Conservation (phyloP, 257 asterid species). For the Dorcoceras hygrometricum region DNA sequence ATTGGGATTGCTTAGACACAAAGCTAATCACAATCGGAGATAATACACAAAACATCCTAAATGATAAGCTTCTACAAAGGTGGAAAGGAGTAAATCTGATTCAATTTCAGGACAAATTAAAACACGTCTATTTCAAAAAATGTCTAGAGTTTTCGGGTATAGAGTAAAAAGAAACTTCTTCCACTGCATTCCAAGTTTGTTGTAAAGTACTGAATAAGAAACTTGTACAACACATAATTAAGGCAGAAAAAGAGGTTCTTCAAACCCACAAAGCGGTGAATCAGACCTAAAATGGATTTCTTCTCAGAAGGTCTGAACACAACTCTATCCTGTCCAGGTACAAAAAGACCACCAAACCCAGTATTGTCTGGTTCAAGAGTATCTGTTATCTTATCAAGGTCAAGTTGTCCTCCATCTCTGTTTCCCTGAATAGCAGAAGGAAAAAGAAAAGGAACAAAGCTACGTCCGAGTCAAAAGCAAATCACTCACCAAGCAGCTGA, state of each 20-base stretch:
- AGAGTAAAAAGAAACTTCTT: slow-evolving; percentile 1
- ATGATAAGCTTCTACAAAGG: not conserved
- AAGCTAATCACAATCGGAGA: not conserved
- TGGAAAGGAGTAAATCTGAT: not conserved
- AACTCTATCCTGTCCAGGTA: slow-evolving; percentile 65
- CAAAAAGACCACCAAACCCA: slow-evolving; percentile 53
- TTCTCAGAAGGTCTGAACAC: slow-evolving; percentile 58
- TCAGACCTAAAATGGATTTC: slow-evolving; percentile 71
- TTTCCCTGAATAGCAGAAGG: slow-evolving; percentile 27
- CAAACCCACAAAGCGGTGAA: slow-evolving; percentile 1
- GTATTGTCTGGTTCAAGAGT: slow-evolving; percentile 65
- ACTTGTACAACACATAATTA: not conserved
- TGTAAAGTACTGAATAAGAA: not conserved
- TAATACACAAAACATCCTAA: not conserved
- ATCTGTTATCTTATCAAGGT: slow-evolving; percentile 43
- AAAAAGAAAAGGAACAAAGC: slow-evolving; percentile 5
- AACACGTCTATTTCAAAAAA: too few relatives aligned
- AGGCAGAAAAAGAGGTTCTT: not conserved
- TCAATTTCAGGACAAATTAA: not conserved
- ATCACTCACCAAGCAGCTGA: not conserved
- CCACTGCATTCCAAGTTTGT: not conserved
- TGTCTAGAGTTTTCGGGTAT: too few relatives aligned
- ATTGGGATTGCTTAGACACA: not conserved
- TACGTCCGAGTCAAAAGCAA: not conserved
- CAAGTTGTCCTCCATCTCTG: slow-evolving; percentile 33